A percentile compares a stretch with the other conserved stretches of the same genome.
Evolutionary conservation across 1,139 yeast species (phyloP).

Genomic region (Arxiozyma slooffiae): DNA sequence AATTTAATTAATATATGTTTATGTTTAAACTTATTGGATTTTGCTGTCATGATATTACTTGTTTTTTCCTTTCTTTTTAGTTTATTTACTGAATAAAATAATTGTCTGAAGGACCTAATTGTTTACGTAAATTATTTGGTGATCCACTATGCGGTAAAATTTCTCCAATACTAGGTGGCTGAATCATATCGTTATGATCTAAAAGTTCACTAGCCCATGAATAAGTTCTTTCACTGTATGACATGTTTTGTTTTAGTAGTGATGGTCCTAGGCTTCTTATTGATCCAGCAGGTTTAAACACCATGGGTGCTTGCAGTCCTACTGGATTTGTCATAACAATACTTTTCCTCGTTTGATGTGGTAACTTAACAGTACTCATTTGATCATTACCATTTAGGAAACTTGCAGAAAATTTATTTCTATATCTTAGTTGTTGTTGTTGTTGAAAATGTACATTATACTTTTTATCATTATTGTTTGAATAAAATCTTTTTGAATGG

Average conservation of each 20-base stretch:
- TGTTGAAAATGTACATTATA: background rate
- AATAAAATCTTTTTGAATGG: conserved; percentile 26
- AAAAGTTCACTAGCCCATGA: conserved; percentile 25
- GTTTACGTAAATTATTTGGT: conserved; percentile 33
- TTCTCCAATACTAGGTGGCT: conserved; percentile 23
- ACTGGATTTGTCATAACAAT: conserved; percentile 74
- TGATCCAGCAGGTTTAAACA: conserved; percentile 62
- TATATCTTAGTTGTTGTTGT: conserved; percentile 5
- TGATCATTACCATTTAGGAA: conserved; percentile 12
- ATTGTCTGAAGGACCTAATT: conserved; percentile 33
- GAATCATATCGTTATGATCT: conserved; percentile 20
- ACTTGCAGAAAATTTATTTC: conserved; percentile 8
- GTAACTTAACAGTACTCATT: conserved; percentile 19
- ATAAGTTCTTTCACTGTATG: conserved; percentile 12
- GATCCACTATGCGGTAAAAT: conserved; percentile 33
- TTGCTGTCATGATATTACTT: background rate
- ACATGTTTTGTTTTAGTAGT: conserved; percentile 8
- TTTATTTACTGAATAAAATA: conserved; percentile 12
- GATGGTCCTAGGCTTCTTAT: conserved; percentile 27
- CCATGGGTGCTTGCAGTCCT: conserved; percentile 45
- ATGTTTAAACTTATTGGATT: background rate
- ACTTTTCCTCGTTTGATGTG: conserved; percentile 49
- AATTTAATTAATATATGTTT: too few species aligned
- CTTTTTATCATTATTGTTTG: conserved; percentile 3
- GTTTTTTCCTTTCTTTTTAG: conserved; percentile 1